Base-by-base conservation (phyloP, 371 early-diverging fungal species). In the Mucor plumbeus region DNA sequence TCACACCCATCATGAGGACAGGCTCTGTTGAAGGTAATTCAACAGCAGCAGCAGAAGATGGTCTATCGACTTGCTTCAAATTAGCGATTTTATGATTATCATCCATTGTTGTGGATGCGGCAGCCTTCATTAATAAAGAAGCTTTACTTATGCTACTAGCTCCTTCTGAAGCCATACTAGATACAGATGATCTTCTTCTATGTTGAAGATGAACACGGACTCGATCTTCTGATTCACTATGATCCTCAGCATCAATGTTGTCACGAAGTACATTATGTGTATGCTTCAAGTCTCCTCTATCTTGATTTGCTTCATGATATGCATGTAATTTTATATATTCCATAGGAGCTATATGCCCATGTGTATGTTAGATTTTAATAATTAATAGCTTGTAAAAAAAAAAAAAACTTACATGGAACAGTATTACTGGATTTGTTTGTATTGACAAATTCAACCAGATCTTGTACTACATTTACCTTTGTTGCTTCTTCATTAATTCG, bases 271-370 rank as follows among this genome's bases (percentile, higher is more conserved):
- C 10, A 35, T 57, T 56, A 15, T 65, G 58, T 10, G 62, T 39
- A 50, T 58, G 44, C 54, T 59, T 70, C 13, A 40, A 41, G 10
- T 57, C 67, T 17, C 56, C 57, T 60, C 31, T 64, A 17, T 55
- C 63, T 21, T 40, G 41, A 19, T 63, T 57, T 5, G 62, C 48
- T 47, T 72, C 73, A 35, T 69, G 61, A 36, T 69, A 69, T 13
- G 73, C 63, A 48, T 65, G 55, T 11, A 72, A 36, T 14, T 72
- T 72, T 5, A 72, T 61, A 55, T 72, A 69, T 39, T 72, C 69
- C 63, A 65, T 65, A 5, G 66, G 38, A 14, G 58, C 72, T 72
- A 61, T 43, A 59, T 36, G n/a, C 48, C 14, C 43, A 14, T 4
- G 1, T 6, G n/a, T 15, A 6, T 5, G 9, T 10, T 53, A 4